Conservation (phyloP, 768 basidiomycete species). For the Pluteus cervinus region DNA sequence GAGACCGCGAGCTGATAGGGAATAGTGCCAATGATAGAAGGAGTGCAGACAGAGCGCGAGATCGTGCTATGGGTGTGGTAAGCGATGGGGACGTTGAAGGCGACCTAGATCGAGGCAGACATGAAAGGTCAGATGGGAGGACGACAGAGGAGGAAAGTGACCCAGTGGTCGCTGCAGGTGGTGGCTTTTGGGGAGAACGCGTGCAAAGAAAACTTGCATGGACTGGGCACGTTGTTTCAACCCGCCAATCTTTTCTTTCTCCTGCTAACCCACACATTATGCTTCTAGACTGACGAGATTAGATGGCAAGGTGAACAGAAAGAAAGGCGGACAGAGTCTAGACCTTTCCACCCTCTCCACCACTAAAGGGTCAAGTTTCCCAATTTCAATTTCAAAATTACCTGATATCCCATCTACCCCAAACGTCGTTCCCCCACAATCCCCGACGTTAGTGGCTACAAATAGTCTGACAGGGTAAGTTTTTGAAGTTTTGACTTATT, state of each 20-base stretch:
- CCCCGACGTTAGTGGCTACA: no score
- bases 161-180: conserved; percentile 7
- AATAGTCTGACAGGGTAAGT: no score
- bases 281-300: conserved; percentile 15
- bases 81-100: conserved; percentile 39
- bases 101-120: conserved; percentile 2
- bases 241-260: background rate
- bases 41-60: conserved; percentile 14
- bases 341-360: no score
- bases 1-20: conserved; percentile 8
- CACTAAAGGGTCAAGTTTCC: no score
- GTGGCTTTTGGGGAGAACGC: conserved; percentile 33
- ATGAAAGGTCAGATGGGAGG: conserved; percentile 23
- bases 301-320: no score
- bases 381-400: no score
- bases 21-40: conserved; percentile 9
- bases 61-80: conserved; percentile 17
- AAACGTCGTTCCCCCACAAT: no score
- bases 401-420: no score
- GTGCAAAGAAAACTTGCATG: conserved; percentile 40
- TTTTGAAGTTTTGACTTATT: no score
- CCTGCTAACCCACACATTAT: background rate
- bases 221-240: conserved; percentile 30
- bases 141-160: conserved; percentile 45
- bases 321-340: no score